Base-by-base conservation (phyloP, 2,329 filamentous ascomycete species). In the Neonectria hederae region DNA sequence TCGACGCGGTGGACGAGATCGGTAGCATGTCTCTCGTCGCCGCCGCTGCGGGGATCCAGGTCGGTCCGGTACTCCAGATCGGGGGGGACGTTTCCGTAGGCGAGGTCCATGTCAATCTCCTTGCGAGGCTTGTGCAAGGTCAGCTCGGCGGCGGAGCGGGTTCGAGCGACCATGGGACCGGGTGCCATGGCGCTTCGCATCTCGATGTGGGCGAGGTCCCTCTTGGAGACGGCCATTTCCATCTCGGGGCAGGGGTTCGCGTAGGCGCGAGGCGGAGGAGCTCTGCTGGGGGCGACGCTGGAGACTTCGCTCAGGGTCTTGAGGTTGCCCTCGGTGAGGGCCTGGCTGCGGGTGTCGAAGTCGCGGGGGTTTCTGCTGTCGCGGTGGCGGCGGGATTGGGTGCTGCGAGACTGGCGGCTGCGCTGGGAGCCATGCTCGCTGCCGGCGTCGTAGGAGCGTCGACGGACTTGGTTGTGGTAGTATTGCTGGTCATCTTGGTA, bases 21-120 rank as follows among this genome's bases (percentile, higher is more conserved):
- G 62, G 82, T 78, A 0, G 82, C 82, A 54, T 82, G 42, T 68
- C 88, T 86, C 54, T 92, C 82, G 62, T 90, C 79, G 49, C 86
- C 81, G 43, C 86, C 81, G 42, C 86, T 81, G 73, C 67, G 75
- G 24, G 80, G 80, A 64, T 84, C 83, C 49, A 85, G 74, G 74
- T 87, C 80, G 73, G 82, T 71, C 70, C 83, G 76, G 78, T 79
- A 58, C 74, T 81, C 76, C 79, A 93, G 79, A 72, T 94, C 87
- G 61, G 92, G 89, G 1, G 92, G 92, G 0, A 96, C 83, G 56
- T 92, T 90, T 64, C 95, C 95, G 74, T 97, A 98, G 8, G 95
- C 95, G 8, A 98, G 84, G 76, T 97, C 86, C 92, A 97, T 94
- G 75, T 97, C 95, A 71, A 97, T 89, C 59, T 89, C 83, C 70